These are phyloP conservation scores for Boletellus ananiceps DNA, from an alignment of 768 basidiomycete species.

Conservation along the genomic window DNA sequence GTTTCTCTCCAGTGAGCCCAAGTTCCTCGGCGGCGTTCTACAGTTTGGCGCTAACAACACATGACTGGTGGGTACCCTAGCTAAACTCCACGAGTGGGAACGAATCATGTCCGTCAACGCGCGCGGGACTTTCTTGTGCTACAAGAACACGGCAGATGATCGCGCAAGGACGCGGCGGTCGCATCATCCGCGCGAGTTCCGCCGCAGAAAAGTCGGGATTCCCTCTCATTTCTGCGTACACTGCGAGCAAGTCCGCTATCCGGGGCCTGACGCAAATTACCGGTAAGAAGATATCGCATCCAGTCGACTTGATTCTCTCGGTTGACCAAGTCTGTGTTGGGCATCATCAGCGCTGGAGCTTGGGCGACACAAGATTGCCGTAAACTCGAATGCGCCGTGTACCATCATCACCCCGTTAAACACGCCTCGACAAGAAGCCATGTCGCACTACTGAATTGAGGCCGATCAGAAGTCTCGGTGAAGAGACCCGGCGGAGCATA, in stretches of 20 bases:
- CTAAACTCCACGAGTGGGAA: conserved; percentile 38
- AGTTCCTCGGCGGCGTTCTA: background rate
- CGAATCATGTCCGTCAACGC: conserved; percentile 46
- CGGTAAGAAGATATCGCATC: conserved; percentile 19
- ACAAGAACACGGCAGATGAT: conserved; percentile 68
- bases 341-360: conserved; percentile 24
- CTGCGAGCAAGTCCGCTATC: conserved; percentile 38
- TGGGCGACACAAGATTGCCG: conserved; percentile 33
- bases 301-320: background rate
- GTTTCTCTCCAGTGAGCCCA: conserved; percentile 5
- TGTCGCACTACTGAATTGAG: background rate
- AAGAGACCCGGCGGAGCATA: background rate
- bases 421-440: conserved; percentile 8
- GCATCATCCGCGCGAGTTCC: conserved; percentile 45
- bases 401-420: conserved; percentile 28
- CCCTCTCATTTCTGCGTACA: conserved; percentile 21
- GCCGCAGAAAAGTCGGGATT: conserved; percentile 3
- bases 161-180: conserved; percentile 45
- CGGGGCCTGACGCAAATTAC: conserved; percentile 39
- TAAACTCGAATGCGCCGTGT: conserved; percentile 39
- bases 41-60: background rate
- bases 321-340: background rate
- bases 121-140: conserved; percentile 56
- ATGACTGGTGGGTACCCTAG: conserved; percentile 13
- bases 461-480: background rate